Evolutionary conservation across 78 protist species (phyloP).

Genomic region (Goniomonas avonlea): DNA sequence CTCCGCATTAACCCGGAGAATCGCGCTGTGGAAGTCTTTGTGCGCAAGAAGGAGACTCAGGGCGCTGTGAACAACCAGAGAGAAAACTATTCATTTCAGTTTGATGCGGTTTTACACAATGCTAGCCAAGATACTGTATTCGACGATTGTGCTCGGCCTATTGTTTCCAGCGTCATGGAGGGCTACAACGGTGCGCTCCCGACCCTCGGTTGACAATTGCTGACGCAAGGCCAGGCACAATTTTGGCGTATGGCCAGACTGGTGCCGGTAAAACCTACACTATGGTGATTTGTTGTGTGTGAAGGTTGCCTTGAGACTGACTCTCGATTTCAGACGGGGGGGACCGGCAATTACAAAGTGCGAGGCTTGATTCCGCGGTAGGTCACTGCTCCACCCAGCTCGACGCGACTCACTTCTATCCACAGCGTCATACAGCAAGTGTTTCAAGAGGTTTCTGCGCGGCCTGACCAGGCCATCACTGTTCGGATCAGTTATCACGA

Average conservation of each 20-base stretch:
- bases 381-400: too few species aligned
- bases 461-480: conserved; percentile 22
- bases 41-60: not conserved
- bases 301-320: too few species aligned
- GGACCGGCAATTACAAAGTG: conserved; percentile 23
- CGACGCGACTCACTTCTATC: too few species aligned
- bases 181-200: conserved; percentile 25
- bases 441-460: conserved; percentile 21
- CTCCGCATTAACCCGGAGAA: not conserved
- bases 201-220: not conserved
- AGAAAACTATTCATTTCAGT: conserved; percentile 14
- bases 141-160: not conserved
- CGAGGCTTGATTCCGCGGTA: conserved; percentile 60
- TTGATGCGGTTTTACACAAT: conserved; percentile 43
- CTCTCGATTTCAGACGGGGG: too few species aligned
- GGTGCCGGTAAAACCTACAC: conserved; percentile 67
- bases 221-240: not conserved
- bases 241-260: conserved; percentile 69
- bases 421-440: conserved; percentile 28
- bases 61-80: conserved; percentile 40
- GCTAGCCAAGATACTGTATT: conserved; percentile 55
- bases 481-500: conserved; percentile 51
- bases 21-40: not conserved
- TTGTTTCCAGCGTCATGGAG: not conserved
- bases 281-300: too few species aligned